Evolutionary conservation across 139 green algal species (phyloP).

Genomic region (Chlamydomonas incerta): DNA sequence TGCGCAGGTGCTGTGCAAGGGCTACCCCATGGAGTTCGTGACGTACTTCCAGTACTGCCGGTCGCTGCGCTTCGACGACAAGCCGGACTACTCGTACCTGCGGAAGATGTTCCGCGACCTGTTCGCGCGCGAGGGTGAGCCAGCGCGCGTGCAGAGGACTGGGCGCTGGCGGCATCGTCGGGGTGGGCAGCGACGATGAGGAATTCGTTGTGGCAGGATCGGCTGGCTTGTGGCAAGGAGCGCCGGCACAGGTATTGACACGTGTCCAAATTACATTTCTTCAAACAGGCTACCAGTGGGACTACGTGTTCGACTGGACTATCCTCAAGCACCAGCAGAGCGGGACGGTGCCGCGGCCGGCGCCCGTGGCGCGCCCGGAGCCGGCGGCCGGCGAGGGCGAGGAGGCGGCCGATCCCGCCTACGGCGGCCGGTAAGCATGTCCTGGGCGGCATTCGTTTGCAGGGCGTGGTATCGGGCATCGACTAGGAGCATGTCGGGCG

Average conservation of each 20-base stretch:
- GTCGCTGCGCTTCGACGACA: slow-evolving; percentile 98
- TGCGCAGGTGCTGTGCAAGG: slow-evolving; percentile 89
- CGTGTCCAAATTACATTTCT: no score
- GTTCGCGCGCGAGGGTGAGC: slow-evolving; percentile 92
- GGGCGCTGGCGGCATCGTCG: no score
- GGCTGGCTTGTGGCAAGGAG: no score
- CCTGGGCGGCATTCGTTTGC: no score
- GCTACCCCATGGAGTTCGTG: slow-evolving; percentile 96
- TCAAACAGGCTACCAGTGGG: slow-evolving; percentile 97
- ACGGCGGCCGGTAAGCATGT: slow-evolving; percentile 9
- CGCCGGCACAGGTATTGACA: no score
- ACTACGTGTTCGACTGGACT: slow-evolving; percentile 99
- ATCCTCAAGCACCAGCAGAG: slow-evolving; percentile 95
- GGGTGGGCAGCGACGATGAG: no score
- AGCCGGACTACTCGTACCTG: slow-evolving; percentile 99
- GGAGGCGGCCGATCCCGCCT: slow-evolving; percentile 20
- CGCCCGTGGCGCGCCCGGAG: not conserved
- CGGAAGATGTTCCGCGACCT: slow-evolving; percentile 99
- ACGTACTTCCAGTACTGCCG: slow-evolving; percentile 95
- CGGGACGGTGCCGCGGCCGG: slow-evolving; percentile 16
- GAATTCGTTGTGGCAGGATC: no score
- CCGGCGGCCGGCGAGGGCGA: not conserved
- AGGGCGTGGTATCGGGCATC: no score
- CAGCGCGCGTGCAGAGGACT: not conserved
- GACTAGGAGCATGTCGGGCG: no score